These are phyloP conservation scores for Fusarium anthophilum DNA, from an alignment of 2,329 filamentous ascomycete species.

Conservation along the genomic window DNA sequence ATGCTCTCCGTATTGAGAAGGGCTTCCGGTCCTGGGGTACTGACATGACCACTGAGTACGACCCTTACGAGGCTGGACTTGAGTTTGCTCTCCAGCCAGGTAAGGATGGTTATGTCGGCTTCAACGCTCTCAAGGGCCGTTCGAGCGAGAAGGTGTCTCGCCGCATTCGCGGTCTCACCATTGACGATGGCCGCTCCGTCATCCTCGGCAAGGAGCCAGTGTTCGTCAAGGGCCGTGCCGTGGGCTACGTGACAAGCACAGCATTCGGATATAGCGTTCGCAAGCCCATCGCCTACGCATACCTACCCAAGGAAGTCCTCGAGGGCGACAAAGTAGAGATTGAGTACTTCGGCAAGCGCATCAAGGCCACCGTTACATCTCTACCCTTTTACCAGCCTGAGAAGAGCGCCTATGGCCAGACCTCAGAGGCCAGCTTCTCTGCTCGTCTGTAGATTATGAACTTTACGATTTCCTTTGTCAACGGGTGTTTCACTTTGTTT, in stretches of 20 bases:
- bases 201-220: slow-evolving; percentile 72
- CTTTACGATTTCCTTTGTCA: slow-evolving; percentile 1
- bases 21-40: slow-evolving; percentile 65
- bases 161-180: slow-evolving; percentile 59
- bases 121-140: slow-evolving; percentile 56
- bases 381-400: slow-evolving; percentile 52
- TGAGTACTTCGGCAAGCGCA: slow-evolving; percentile 67
- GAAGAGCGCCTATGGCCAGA: slow-evolving; percentile 27
- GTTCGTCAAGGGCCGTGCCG: slow-evolving; percentile 55
- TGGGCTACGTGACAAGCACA: slow-evolving; percentile 68
- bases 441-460: slow-evolving; percentile 24
- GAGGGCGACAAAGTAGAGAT: slow-evolving; percentile 65
- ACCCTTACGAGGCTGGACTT: slow-evolving; percentile 68
- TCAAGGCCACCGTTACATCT: slow-evolving; percentile 61
- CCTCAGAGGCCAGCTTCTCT: slow-evolving; percentile 3
- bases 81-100: slow-evolving; percentile 57
- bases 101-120: slow-evolving; percentile 62
- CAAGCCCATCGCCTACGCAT: slow-evolving; percentile 68
- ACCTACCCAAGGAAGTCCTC: slow-evolving; percentile 57
- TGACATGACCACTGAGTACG: slow-evolving; percentile 69
- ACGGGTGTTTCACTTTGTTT: not conserved
- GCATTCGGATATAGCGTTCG: slow-evolving; percentile 68
- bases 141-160: slow-evolving; percentile 48
- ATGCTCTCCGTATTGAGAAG: slow-evolving; percentile 67
- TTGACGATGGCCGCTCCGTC: slow-evolving; percentile 66